phyloP scores from a whole-genome alignment of 2,329 filamentous ascomycete species.

The Stagonosporopsis vannaccii region DNA sequence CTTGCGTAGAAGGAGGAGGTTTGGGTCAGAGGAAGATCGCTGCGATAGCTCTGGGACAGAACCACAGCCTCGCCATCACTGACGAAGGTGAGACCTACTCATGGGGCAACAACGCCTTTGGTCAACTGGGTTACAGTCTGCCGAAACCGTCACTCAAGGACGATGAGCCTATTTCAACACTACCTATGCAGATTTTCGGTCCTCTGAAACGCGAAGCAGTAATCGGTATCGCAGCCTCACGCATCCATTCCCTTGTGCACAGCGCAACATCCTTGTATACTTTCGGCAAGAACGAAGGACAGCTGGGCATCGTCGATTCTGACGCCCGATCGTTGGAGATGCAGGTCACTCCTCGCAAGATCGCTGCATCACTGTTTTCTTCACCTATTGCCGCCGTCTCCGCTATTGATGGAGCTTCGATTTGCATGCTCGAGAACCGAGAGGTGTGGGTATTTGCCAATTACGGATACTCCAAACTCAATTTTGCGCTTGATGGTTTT shows the following conservation, averaged over 20 bases:
- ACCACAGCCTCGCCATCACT: constrained; percentile 86
- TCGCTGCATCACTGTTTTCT: constrained; percentile 82
- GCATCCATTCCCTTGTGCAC: constrained; percentile 89
- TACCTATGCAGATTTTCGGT: constrained; percentile 89
- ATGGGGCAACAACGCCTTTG: constrained; percentile 88
- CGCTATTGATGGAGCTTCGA: constrained; percentile 89
- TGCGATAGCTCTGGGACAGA: constrained; percentile 85
- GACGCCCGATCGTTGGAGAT: constrained; percentile 88
- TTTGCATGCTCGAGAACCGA: constrained; percentile 82
- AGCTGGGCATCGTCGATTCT: constrained; percentile 92
- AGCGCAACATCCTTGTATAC: constrained; percentile 84
- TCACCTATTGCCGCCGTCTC: constrained; percentile 78
- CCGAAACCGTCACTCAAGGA: constrained; percentile 73
- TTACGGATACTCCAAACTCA: constrained; percentile 91
- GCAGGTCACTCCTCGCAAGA: constrained; percentile 83
- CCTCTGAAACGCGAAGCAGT: constrained; percentile 86
- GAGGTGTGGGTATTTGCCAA: constrained; percentile 95
- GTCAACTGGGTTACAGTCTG: constrained; percentile 84
- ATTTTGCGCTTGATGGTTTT: constrained; percentile 79
- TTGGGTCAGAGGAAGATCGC: constrained; percentile 76
- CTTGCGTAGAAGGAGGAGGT: constrained; percentile 77
- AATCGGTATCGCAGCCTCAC: constrained; percentile 83
- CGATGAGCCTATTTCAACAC: constrained; percentile 81
- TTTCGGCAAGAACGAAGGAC: constrained; percentile 94
- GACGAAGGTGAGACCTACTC: constrained; percentile 91